Conservation (phyloP, 345 rosid species). For the Geranium rotundifolium region DNA sequence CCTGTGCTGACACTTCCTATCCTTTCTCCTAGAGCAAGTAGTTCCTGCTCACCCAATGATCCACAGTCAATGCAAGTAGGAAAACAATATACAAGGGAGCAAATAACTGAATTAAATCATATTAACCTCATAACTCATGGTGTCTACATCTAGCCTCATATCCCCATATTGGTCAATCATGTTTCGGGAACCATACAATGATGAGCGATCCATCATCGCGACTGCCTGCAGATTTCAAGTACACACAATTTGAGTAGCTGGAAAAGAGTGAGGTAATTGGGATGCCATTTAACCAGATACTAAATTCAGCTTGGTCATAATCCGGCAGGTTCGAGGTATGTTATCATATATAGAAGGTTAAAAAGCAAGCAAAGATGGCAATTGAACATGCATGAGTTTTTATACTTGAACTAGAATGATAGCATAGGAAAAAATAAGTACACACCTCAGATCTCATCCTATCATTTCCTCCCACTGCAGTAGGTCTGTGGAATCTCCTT, state of each 20-base stretch:
- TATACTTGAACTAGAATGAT: not conserved
- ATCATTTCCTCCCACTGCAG: constrained; percentile 8
- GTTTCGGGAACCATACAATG: constrained; percentile 15
- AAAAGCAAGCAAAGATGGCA: not conserved
- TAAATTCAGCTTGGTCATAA: not conserved
- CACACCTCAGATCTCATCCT: constrained; percentile 17
- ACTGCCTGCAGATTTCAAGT: constrained; percentile 14
- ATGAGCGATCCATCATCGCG: constrained; percentile 9
- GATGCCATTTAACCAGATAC: not conserved
- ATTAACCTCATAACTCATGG: constrained; percentile 31
- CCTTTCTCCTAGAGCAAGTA: constrained; percentile 29
- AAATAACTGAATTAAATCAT: not conserved
- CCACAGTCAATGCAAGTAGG: not conserved
- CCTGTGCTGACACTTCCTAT: constrained; percentile 28
- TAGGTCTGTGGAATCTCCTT: constrained; percentile 15
- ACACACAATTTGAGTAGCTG: not conserved
- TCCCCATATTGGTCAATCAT: constrained; percentile 23
- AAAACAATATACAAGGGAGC: not conserved
- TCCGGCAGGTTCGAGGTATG: not conserved
- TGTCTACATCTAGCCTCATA: constrained; percentile 27
- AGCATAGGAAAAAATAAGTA: not conserved
- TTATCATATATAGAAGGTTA: not conserved
- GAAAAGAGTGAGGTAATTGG: not conserved
- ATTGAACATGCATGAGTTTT: not conserved
- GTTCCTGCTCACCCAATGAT: constrained; percentile 17